Percentiles rank a stretch among this genome's conserved stretches.
These are phyloP conservation scores for Mycosphaerella arachidis DNA, from an alignment of 2,329 filamentous ascomycete species.

Conservation along the genomic window DNA sequence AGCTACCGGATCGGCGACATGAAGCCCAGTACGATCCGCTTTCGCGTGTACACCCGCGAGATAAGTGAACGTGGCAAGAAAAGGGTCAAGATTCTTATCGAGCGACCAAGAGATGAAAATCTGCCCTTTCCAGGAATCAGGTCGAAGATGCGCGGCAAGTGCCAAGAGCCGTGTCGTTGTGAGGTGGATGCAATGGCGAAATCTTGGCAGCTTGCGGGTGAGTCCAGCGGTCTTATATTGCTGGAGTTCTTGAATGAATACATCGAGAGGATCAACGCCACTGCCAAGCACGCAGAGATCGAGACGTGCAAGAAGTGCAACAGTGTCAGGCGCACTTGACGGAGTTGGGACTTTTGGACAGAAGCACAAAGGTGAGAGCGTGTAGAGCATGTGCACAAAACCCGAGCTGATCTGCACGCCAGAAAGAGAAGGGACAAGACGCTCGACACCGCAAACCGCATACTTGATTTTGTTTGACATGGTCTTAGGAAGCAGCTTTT, in stretches of 20 bases:
- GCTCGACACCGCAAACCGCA: not conserved
- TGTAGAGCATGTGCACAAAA: not conserved
- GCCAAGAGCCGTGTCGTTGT: slow-evolving; percentile 6
- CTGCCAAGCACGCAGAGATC: not conserved
- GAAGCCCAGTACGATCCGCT: not conserved
- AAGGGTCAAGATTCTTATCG: not conserved
- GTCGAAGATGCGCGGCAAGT: not conserved
- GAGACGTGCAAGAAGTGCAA: slow-evolving; percentile 3
- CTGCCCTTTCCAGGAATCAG: slow-evolving; percentile 1
- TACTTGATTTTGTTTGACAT: not conserved
- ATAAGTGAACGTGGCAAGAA: not conserved
- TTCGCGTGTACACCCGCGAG: not conserved
- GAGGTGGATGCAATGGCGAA: not conserved
- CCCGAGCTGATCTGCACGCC: not conserved
- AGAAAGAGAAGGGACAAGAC: not conserved
- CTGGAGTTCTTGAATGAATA: not conserved
- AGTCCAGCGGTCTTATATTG: not conserved
- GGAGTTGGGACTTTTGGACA: not conserved
- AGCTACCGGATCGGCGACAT: slow-evolving; percentile 4
- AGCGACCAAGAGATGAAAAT: not conserved
- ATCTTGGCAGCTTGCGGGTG: not conserved
- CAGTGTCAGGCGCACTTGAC: not conserved
- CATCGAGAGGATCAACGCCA: not conserved
- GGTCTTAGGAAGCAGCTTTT: not conserved
- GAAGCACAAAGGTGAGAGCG: not conserved